Conservation (phyloP, 2,329 filamentous ascomycete species). For the Paecilomyces fulvus region DNA sequence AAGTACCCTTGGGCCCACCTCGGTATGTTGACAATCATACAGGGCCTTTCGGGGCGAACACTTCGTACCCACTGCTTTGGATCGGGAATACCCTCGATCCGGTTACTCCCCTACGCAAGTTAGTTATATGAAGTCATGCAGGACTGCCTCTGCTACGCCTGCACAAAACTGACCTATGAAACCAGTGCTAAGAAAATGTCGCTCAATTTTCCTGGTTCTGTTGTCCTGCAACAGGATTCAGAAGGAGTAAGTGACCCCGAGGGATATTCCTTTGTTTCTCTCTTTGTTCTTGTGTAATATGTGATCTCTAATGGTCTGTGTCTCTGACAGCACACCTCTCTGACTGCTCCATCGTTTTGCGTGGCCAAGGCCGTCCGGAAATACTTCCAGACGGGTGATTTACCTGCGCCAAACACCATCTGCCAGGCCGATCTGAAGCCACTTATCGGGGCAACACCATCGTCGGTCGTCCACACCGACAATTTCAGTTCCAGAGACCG, state of each 20-base stretch:
- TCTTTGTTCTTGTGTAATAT: not conserved
- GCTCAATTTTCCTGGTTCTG: slow-evolving; percentile 12
- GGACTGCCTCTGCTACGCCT: not conserved
- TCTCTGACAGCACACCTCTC: slow-evolving; percentile 15
- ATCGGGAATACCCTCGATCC: slow-evolving; percentile 9
- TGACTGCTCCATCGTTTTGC: slow-evolving; percentile 16
- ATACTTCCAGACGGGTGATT: slow-evolving; percentile 23
- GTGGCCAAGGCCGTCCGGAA: slow-evolving; percentile 16
- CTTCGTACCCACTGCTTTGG: slow-evolving; percentile 9
- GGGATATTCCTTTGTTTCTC: not conserved
- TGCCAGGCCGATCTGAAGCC: slow-evolving; percentile 21
- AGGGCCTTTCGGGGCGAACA: slow-evolving; percentile 10
- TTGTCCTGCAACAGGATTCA: slow-evolving; percentile 15
- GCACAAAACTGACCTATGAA: not conserved
- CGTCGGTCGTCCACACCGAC: not conserved
- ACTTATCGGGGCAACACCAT: slow-evolving; percentile 9
- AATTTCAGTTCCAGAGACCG: not conserved
- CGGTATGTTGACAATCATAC: not conserved
- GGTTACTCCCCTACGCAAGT: slow-evolving; percentile 10
- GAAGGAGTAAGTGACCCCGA: slow-evolving; percentile 13
- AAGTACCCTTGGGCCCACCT: not conserved
- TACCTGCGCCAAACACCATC: slow-evolving; percentile 17
- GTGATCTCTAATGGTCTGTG: not conserved
- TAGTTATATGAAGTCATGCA: not conserved
- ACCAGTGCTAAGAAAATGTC: slow-evolving; percentile 11